Conservation (phyloP, 2,329 filamentous ascomycete species). For the Emmonsiellopsis sp. region DNA sequence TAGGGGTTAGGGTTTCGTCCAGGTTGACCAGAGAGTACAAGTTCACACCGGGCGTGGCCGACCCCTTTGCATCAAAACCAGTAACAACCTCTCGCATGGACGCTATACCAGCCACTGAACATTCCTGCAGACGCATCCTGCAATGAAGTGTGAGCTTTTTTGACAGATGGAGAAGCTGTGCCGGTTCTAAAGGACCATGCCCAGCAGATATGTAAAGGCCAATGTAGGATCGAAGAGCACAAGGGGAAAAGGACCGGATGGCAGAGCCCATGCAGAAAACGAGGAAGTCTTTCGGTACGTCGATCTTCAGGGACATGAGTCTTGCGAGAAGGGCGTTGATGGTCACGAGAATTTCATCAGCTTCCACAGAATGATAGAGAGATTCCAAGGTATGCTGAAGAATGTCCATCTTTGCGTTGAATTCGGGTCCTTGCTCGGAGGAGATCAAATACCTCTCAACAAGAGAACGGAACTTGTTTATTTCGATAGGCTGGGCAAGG, state of each 20-base stretch:
- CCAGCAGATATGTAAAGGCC: conserved; percentile 9
- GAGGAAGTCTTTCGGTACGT: conserved; percentile 3
- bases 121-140: conserved; percentile 3
- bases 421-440: neutral
- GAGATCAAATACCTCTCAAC: neutral
- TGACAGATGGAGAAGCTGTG: conserved; percentile 15
- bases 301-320: conserved; percentile 13
- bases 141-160: conserved; percentile 10
- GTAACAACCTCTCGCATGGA: conserved; percentile 8
- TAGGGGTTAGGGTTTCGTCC: too few species aligned
- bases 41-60: neutral
- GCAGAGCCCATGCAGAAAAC: conserved; percentile 24
- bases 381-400: conserved; percentile 16
- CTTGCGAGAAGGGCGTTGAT: conserved; percentile 24
- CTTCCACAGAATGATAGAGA: conserved; percentile 18
- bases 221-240: conserved; percentile 22
- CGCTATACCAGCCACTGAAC: neutral
- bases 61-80: neutral
- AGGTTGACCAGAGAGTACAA: conserved; percentile 1
- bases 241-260: conserved; percentile 19
- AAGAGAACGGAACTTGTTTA: neutral
- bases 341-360: conserved; percentile 22
- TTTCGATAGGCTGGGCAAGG: neutral
- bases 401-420: neutral
- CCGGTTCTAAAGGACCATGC: conserved; percentile 2